These are phyloP conservation scores for Artemisia annua DNA, from an alignment of 129 eudicot genomes.

Conservation along the genomic window DNA sequence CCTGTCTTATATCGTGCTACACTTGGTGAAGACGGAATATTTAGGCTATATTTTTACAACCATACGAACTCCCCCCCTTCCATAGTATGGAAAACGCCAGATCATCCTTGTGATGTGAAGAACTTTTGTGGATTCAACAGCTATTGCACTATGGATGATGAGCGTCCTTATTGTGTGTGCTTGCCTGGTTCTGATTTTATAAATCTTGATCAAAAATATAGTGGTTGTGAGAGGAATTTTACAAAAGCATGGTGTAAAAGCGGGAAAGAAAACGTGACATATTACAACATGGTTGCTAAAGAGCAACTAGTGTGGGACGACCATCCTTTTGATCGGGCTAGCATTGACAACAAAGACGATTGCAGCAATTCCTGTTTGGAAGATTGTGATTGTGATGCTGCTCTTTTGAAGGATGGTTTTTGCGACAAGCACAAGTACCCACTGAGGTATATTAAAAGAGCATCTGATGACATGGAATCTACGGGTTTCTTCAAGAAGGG, in stretches of 20 bases:
- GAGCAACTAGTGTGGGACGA: slow-evolving; percentile 8
- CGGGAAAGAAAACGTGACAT: slow-evolving; percentile 10
- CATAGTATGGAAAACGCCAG: background rate
- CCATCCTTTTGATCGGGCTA: background rate
- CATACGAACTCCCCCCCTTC: background rate
- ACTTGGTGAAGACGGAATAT: slow-evolving; percentile 32
- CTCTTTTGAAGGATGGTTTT: background rate
- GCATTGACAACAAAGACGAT: background rate
- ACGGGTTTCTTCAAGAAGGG: slow-evolving; percentile 23
- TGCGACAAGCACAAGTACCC: slow-evolving; percentile 41
- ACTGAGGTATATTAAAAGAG: slow-evolving; percentile 18
- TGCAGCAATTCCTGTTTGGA: slow-evolving; percentile 36
- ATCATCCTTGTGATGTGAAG: slow-evolving; percentile 23
- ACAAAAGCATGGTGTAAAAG: slow-evolving; percentile 17
- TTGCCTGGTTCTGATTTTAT: slow-evolving; percentile 30
- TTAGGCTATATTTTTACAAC: slow-evolving; percentile 26
- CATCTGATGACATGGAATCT: background rate
- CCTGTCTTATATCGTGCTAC: slow-evolving; percentile 18
- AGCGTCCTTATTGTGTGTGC: slow-evolving; percentile 22
- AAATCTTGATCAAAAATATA: background rate
- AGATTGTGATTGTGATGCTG: slow-evolving; percentile 44
- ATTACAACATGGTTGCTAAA: slow-evolving; percentile 1
- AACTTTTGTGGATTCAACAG: slow-evolving; percentile 29
- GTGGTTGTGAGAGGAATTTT: slow-evolving; percentile 35
- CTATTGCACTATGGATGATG: slow-evolving; percentile 25